Base-by-base conservation (phyloP, 495 filamentous ascomycete genomes). In the Daldinia concentrica region DNA sequence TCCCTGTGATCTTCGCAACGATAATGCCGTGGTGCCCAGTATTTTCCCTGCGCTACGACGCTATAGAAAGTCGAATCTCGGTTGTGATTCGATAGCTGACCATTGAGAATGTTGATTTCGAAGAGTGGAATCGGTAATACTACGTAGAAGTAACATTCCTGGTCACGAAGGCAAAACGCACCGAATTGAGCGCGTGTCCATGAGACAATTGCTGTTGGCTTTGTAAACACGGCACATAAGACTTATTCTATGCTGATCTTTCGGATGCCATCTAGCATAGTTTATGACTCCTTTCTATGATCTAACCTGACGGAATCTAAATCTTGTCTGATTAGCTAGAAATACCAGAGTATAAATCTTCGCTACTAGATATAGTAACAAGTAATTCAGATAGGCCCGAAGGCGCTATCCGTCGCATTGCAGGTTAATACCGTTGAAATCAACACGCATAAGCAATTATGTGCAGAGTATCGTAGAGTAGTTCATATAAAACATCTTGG, bases 381-480 rank as follows among this genome's bases (percentile, higher is more conserved):
- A 62, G 54, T 14, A 55, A 36, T 27, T 32, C 30, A 62, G 71
- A 24, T 59, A 69, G 51, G 52, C 19, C 51, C 51, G 45, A 66
- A 61, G 45, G 37, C 36, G 19, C 8, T 36, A 68, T 56, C 30
- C 14, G 14, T 29, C 14, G 30, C 34, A 39, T 50, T 64, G 65
- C 71, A 73, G 62, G 17, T 27, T 22, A 73, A 73, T 73, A 55
- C 65, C 65, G 71, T 64, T n/a, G 58, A 60, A 27, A 60, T 64
- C 19, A 54, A 30, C 22, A 54, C 19, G 12, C 1, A 32, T 24
- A 58, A 45, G 14, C 54, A 69, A 62, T 62, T 26, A 41, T 48
- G 45, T 48, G 57, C 48, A 54, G 6, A 62, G 11, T 19, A 12
- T 14, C 50, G 45, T 57, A 61, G 2, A 65, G 39, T 30, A 58